Evolutionary conservation across 768 basidiomycete genomes (phyloP), one percentile per base, ranked within the genome.

Genomic region (Roridomyces roridus): DNA sequence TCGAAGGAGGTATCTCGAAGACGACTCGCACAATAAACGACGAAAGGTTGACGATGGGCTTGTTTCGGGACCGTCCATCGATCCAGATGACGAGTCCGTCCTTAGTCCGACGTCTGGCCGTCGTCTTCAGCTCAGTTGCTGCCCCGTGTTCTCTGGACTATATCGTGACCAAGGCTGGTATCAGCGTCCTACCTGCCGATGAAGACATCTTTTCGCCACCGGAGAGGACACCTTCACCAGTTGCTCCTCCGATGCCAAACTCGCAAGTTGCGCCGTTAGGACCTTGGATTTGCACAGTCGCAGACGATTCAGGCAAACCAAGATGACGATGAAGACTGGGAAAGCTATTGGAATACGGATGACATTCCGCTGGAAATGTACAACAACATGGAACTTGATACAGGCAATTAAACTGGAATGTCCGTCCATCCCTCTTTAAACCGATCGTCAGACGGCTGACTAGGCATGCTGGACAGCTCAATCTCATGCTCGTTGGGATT

Each of bases 71-170:
- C 40, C 39, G 36, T 17, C 39, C 14, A 35, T 55, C n/a, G 55
- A 68, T 15, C 61, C 67, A 21, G 75, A 81, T 17, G 74, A 80
- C 25, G 73, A 80, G 54, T 62, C 79, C 0, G 79, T 80, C 17
- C n/a, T 73, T 89, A 21, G 77, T 96, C 50, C 83, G 95, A 35
- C 82, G 88, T 36, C 71, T 95, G 51, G 86, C 85, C 53, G 77
- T 96, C 46, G 77, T 97, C 9, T 97, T 94, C 74, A 91, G 86
- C 60, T 85, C 85, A 10, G 80, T 89, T 31, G 68, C 70, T 21
- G 64, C 75, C 0, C 81, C 88, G 1, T 74, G 73, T 17, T 87
- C 86, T 12, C 69, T 91, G 53, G 93, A 97, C 68, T 96, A 89
- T 60, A 77, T 93, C 55, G 80, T 97, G 45, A 82, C 86, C 5